Evolutionary conservation across 2,329 filamentous ascomycete species (phyloP).

Genomic region (Cucurbitaria berberidis): DNA sequence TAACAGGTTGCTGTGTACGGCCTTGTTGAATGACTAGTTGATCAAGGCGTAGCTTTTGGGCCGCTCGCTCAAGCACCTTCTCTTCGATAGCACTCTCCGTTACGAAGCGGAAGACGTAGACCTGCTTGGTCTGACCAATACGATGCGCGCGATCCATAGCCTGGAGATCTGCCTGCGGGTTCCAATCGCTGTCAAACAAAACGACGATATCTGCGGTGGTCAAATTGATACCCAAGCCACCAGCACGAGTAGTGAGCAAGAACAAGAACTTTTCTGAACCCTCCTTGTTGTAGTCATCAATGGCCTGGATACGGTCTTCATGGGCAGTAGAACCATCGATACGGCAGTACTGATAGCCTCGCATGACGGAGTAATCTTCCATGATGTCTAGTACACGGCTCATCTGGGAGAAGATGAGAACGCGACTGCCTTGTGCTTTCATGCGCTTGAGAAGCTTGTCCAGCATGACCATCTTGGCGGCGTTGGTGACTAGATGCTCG

Average conservation of each 20-base stretch:
- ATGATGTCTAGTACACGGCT: constrained; percentile 95
- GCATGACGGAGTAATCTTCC: constrained; percentile 97
- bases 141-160: constrained; percentile 99
- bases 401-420: constrained; percentile 99
- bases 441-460: constrained; percentile 88
- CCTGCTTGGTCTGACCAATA: constrained; percentile 98
- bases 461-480: constrained; percentile 96
- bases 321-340: constrained; percentile 97
- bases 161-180: constrained; percentile 96
- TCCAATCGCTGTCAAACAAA: constrained; percentile 98
- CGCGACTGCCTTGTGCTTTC: constrained; percentile 84
- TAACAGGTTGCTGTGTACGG: constrained; percentile 85
- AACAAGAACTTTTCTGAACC: constrained; percentile 90
- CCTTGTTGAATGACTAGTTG: constrained; percentile 98
- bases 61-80: constrained; percentile 94
- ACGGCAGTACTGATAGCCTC: constrained; percentile 92
- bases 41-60: constrained; percentile 94
- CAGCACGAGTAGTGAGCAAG: constrained; percentile 90
- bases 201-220: constrained; percentile 95
- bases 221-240: constrained; percentile 95
- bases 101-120: constrained; percentile 94
- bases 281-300: constrained; percentile 97
- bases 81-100: constrained; percentile 99
- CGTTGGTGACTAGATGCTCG: constrained; percentile 90
- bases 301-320: constrained; percentile 95